Evolutionary conservation across 306 rosid species (phyloP), one percentile per base, ranked within the genome.

Genomic region (Arachis hypogaea): DNA sequence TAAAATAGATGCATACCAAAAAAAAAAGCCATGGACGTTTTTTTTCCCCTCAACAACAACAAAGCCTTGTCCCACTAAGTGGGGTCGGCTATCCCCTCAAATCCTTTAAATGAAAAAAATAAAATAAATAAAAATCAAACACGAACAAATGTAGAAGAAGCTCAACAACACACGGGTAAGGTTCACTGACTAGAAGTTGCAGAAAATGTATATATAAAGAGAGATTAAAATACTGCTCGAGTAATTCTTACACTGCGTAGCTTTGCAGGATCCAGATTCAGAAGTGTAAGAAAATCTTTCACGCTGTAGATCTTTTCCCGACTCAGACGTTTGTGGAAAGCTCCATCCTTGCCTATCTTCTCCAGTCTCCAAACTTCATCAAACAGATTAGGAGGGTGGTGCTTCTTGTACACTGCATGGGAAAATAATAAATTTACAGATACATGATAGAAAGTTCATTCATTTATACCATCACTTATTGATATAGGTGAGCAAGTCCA

Each of bases 361-460:
- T 89, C 98, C 74, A 95, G 73, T 85, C 99, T 86, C 99, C 99
- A 94, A 70, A 94, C 96, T 80, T 94, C 99, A 82, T 94, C 99
- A 29, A 49, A 74, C 83, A 95, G 82, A 80, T 68, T 77, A 38
- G 99, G 99, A 77, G 99, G 99, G 79, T 95, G 98, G 83, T 95
- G 99, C 78, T 95, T 95, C 90, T 90, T 92, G 83, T 95, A 92
- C 88, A 90, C 98, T 94, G 88, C 87, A 84, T 60, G 52, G 18
- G 81, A 77, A 78, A 46, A 77, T 38, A 10, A 30, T 7, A 22
- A 51, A 64, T 40, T 33, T 33, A 43, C 5, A 41, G 44, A 41
- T 7, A 47, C 57, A 74, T 50, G 45, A 59, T 29, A 41, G 76
- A 57, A 41, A 78, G 33, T 58, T 64, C 14, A 8, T 68, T 68